Evolutionary conservation across 129 eudicot species (phyloP), one percentile per base, ranked within the genome.

Genomic region (Ambrosia artemisiifolia): DNA sequence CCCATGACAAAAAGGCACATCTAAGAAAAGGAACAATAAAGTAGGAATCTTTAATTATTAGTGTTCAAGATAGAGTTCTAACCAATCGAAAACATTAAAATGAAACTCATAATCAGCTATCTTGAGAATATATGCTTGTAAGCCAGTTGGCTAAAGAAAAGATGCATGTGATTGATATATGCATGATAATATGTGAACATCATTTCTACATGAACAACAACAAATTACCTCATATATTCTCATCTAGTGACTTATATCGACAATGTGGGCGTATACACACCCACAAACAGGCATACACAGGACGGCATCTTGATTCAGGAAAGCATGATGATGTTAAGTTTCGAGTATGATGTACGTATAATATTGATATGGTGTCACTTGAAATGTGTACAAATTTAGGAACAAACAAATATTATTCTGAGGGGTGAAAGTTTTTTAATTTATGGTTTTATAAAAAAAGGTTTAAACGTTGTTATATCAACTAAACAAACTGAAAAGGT

Each of bases 101-200:
- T 70, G 47, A 70, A 63, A 78, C 62, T 62, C 12, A 28, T 40
- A 75, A 49, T 19, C 35, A 34, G 71, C 71, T 46, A 47, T 67
- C 12, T 49, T 69, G 47, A 82, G 81, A 79, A 81, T 78, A 63
- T 61, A 87, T 82, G 54, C 86, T 28, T 35, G 34, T 42, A 63
- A 46, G 76, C 74, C 70, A 83, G 64, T 82, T 72, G 82, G 46
- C 55, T 59, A 20, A 54, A 67, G 55, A 38, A 77, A 80, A 75
- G 63, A 56, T 75, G 28, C 28, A 24, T 24, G 28, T 24, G 19
- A 4, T 66, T 60, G 57, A 64, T 28, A 70, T 24, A 42, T n/a
- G n/a, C n/a, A n/a, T 51, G 72, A 78, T 70, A 78, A 30, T 63
- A 78, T 78, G 81, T 78, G 72, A 78, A 78, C 81, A 70, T 75